A percentile compares a stretch with the other conserved stretches of the same genome.
These are phyloP conservation scores for Tylopilus subfusipes DNA, from an alignment of 768 basidiomycete genomes.

Conservation along the genomic window DNA sequence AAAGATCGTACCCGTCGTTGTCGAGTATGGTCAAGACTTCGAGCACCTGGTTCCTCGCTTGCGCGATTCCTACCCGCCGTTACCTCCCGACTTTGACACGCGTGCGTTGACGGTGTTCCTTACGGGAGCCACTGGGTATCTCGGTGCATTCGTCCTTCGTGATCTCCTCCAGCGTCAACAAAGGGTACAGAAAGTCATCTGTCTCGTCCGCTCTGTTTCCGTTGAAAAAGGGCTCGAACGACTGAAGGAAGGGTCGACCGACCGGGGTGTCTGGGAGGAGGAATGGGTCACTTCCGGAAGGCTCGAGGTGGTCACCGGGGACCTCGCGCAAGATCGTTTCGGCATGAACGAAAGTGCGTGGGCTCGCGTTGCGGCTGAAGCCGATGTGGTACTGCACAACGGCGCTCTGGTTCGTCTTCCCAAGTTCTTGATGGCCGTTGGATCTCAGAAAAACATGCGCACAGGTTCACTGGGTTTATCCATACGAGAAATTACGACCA, in stretches of 20 bases:
- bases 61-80: slow-evolving; percentile 55
- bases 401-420: slow-evolving; percentile 84
- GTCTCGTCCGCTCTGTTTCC: slow-evolving; percentile 78
- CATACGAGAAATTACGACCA: slow-evolving; percentile 87
- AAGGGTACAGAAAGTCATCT: slow-evolving; percentile 81
- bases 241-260: slow-evolving; percentile 65
- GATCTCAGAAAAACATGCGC: neutral
- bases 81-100: slow-evolving; percentile 51
- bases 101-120: slow-evolving; percentile 78
- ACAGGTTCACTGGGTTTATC: slow-evolving; percentile 98
- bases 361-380: slow-evolving; percentile 62
- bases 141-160: slow-evolving; percentile 87
- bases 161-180: slow-evolving; percentile 65
- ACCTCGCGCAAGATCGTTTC: slow-evolving; percentile 71
- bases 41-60: slow-evolving; percentile 58
- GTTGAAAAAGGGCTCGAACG: slow-evolving; percentile 61
- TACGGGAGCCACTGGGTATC: slow-evolving; percentile 95
- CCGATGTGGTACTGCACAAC: slow-evolving; percentile 88
- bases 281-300: slow-evolving; percentile 66
- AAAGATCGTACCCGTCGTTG: slow-evolving; percentile 28
- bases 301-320: slow-evolving; percentile 80
- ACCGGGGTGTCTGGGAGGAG: slow-evolving; percentile 87
- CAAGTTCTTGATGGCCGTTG: neutral
- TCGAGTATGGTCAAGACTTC: slow-evolving; percentile 80
- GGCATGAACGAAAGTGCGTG: slow-evolving; percentile 66